Base-by-base conservation (phyloP, 805 yeast genomes). In the Pichia nakasei region DNA sequence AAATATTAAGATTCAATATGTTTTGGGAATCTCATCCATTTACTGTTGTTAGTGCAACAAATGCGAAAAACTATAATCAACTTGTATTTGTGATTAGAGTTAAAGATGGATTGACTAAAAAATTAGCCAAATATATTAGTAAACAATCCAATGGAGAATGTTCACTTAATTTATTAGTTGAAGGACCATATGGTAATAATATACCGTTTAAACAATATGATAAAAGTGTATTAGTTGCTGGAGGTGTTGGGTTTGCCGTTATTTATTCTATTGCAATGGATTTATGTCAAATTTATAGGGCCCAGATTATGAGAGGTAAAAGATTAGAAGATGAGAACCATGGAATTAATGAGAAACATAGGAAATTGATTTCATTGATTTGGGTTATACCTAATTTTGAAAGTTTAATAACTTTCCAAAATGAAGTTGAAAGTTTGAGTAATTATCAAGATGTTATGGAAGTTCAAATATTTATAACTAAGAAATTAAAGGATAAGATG, bases 1-100 rank as follows among this genome's bases (percentile, higher is more conserved):
- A 75, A 51, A 67, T 75, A 49, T 53, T 76, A 37, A 63, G 54
- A 29, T 65, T 68, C 37, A 50, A 63, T 31, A 60, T 73, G 52
- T 74, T 77, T 53, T 75, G 81, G 76, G 81, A 80, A 52, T 77
- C 85, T 1, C 86, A 80, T 57, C 87, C 87, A 3, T 80, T 80
- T 51, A 78, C 85, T 0, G 65, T 73, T 18, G 64, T 74, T 17
- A 69, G 73, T 18, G 58, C 71, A 0, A 62, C 58, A 6, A 59
- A 60, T 9, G 69, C 64, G 12, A 62, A 66, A 17, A 68, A 76
- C 34, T 66, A 70, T 45, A 72, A 72, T 41, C 65, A 63, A 45
- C 43, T 63, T 37, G 60, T 60, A 26, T 66, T 80, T 40, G 61
- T 68, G 41, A 63, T 76, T 39, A 72, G 72, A 54, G 72, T 73